Evolutionary conservation across 192 early-diverging fungal genomes (phyloP), one percentile per base, ranked within the genome.

Genomic region (Chytriomyces hyalinus): DNA sequence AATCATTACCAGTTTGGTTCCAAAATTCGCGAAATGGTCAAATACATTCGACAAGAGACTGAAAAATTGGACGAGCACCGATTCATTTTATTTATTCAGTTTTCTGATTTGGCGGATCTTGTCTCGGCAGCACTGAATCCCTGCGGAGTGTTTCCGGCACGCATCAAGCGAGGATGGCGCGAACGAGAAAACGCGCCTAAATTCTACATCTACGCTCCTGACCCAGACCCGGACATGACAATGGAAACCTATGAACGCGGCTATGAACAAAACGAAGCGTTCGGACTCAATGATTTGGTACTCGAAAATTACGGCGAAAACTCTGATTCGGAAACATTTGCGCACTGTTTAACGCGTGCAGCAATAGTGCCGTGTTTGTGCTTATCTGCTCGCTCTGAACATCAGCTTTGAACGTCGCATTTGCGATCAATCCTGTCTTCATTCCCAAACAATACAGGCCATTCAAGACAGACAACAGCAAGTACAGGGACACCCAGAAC

Each of bases 201-300:
- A 61, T 9, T 43, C 36, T n/a, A 97, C 88, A 81, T 92, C 57
- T 96, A 97, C 80, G 96, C 96, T 17, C 96, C 96, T 22, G 96
- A 97, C 78, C 83, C 87, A 8, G 96, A 98, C 75, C 96, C 96
- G n/a, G 93, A 95, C 77, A 98, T 98, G 96, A 87, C 78, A 6
- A 89, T 88, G 57, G 84, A 85, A 65, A n/a, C 49, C 13, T 98
- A 95, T 72, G 91, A 95, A 71, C 91, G 96, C 68, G 91, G 90
- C 1, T 94, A 87, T 84, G 95, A 97, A 57, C 90, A 94, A 75
- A 26, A 26, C 24, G 24, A 26, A 26, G 24, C 24, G 24, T 26
- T 26, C 24, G 24, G 24, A 26, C 24, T 26, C 24, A 26, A 26
- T 26, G 24, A 26, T 26, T 26, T 26, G 24, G 24, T 26, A 26